These are phyloP conservation scores for Hanseniaspora valbyensis DNA, from an alignment of 805 yeast species.

Conservation along the genomic window DNA sequence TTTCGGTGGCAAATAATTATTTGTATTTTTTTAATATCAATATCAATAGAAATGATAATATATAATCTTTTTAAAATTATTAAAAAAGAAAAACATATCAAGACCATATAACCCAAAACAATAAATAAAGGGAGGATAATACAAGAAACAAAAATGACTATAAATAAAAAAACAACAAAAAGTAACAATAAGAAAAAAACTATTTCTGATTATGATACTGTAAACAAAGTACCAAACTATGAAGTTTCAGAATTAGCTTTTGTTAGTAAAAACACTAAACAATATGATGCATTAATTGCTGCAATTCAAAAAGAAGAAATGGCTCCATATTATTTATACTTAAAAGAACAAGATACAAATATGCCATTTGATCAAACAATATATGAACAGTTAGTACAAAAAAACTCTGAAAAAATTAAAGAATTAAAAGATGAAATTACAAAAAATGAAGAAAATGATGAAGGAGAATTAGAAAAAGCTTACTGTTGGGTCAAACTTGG, in stretches of 20 bases:
- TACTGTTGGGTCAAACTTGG: slow-evolving; percentile 71
- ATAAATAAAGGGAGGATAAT: background rate
- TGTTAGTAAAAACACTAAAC: slow-evolving; percentile 37
- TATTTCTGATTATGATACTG: slow-evolving; percentile 23
- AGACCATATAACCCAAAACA: background rate
- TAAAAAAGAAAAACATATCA: background rate
- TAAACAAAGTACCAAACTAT: slow-evolving; percentile 62
- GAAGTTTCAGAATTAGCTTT: slow-evolving; percentile 72
- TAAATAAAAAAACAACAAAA: background rate
- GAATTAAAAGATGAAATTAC: slow-evolving; percentile 36
- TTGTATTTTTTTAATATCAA: too few species aligned
- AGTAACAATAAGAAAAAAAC: slow-evolving; percentile 20
- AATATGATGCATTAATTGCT: slow-evolving; percentile 30
- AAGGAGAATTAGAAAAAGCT: slow-evolving; percentile 75
- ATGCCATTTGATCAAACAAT: slow-evolving; percentile 51
- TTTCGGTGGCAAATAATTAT: too few species aligned
- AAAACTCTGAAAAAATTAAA: slow-evolving; percentile 46
- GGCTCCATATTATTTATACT: slow-evolving; percentile 73
- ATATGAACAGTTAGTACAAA: slow-evolving; percentile 39
- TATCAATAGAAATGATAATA: too few species aligned
- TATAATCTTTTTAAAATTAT: too few species aligned
- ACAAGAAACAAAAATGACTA: background rate
- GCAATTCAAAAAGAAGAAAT: slow-evolving; percentile 50
- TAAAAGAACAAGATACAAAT: slow-evolving; percentile 38
- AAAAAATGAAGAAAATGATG: slow-evolving; percentile 49